Evolutionary conservation across 192 early-diverging fungal genomes (phyloP).

Genomic region (Entophlyctis luteolus): DNA sequence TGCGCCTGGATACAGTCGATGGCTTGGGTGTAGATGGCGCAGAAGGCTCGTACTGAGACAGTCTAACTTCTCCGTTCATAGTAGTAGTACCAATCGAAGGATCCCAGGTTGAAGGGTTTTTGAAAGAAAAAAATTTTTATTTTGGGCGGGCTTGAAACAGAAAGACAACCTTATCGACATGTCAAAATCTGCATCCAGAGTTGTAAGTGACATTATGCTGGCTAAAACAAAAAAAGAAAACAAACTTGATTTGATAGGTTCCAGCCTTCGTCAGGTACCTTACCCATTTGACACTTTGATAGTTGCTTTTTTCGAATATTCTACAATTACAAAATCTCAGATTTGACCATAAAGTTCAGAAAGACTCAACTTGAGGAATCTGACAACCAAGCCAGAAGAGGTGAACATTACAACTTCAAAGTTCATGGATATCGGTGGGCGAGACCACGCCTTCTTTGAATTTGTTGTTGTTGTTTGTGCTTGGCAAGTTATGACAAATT

Average conservation of each 20-base stretch:
- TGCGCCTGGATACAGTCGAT: too few species aligned
- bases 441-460: constrained; percentile 83
- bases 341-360: neutral
- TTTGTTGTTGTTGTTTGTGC: constrained; percentile 81
- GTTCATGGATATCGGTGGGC: constrained; percentile 93
- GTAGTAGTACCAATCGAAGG: too few species aligned
- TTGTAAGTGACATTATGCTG: too few species aligned
- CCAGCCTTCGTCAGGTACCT: constrained; percentile 97
- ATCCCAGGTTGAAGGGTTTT: neutral
- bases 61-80: too few species aligned
- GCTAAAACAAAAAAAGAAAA: too few species aligned
- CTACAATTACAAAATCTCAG: neutral
- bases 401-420: constrained; percentile 97
- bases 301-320: constrained; percentile 93
- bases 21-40: too few species aligned
- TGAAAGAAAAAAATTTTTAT: constrained; percentile 37
- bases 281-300: constrained; percentile 98
- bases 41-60: too few species aligned
- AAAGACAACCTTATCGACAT: neutral
- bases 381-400: constrained; percentile 89
- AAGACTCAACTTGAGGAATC: constrained; percentile 75
- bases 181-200: too few species aligned
- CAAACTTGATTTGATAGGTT: constrained; percentile 69
- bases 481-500: constrained; percentile 75
- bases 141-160: neutral